Evolutionary conservation across 1,284 basidiomycete genomes (phyloP).

Genomic region (Puccinia sorghi): DNA sequence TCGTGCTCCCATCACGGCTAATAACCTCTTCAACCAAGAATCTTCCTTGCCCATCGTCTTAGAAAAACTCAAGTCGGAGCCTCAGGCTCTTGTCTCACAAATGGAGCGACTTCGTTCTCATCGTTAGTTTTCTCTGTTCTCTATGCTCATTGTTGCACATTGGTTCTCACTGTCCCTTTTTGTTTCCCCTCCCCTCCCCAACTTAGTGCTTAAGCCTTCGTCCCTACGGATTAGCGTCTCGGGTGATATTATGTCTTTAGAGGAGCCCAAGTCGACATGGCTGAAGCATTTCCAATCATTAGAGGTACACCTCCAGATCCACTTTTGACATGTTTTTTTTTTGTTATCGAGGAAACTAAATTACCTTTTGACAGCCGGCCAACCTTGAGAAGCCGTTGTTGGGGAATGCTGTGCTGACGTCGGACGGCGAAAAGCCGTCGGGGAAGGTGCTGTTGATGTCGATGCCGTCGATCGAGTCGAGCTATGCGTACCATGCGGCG

Average conservation of each 20-base stretch:
- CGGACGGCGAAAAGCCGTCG: slow-evolving; percentile 72
- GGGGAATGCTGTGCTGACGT: slow-evolving; percentile 71
- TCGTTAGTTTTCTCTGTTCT: slow-evolving; percentile 63
- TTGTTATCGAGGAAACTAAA: slow-evolving; percentile 1
- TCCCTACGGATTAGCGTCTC: slow-evolving; percentile 82
- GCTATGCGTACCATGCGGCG: slow-evolving; percentile 77
- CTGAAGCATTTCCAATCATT: slow-evolving; percentile 69
- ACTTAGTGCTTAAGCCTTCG: slow-evolving; percentile 72
- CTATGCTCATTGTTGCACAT: neutral
- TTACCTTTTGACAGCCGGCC: slow-evolving; percentile 61
- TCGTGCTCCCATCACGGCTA: slow-evolving; percentile 73
- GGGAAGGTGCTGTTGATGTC: slow-evolving; percentile 79
- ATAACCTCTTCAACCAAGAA: slow-evolving; percentile 71
- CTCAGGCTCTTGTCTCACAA: slow-evolving; percentile 70
- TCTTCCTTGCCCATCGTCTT: slow-evolving; percentile 78
- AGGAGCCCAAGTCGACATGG: slow-evolving; percentile 74
- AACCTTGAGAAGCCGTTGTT: slow-evolving; percentile 70
- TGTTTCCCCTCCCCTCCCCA: neutral
- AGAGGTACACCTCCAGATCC: slow-evolving; percentile 63
- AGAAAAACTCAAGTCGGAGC: slow-evolving; percentile 72
- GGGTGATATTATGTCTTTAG: slow-evolving; percentile 75
- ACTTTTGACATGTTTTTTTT: slow-evolving; percentile 45
- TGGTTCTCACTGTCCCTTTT: neutral
- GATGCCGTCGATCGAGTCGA: slow-evolving; percentile 90
- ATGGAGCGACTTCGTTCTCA: slow-evolving; percentile 72